A percentile compares a stretch with the other conserved stretches of the same genome.
These are phyloP conservation scores for Brettanomyces bruxellensis DNA, from an alignment of 805 yeast species.

Conservation along the genomic window DNA sequence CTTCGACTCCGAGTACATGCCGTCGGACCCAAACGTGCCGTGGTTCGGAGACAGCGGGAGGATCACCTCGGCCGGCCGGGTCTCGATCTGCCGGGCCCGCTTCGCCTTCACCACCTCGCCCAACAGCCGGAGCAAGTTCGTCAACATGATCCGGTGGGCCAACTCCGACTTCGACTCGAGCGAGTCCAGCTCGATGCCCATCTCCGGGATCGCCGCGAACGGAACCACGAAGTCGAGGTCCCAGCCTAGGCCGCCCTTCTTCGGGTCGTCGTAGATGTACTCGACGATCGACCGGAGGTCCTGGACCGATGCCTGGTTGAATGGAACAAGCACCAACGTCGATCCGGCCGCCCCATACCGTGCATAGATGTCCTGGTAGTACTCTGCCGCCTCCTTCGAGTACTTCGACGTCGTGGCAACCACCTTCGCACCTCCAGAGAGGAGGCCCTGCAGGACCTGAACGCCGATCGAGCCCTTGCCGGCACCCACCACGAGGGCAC, in stretches of 20 bases:
- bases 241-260: constrained; percentile 94
- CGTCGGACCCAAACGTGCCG: constrained; percentile 98
- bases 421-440: constrained; percentile 97
- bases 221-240: constrained; percentile 95
- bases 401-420: constrained; percentile 93
- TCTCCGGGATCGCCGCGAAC: constrained; percentile 98
- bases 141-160: constrained; percentile 98
- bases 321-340: constrained; percentile 91
- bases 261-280: constrained; percentile 74
- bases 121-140: constrained; percentile 84
- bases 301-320: constrained; percentile 94
- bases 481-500: constrained; percentile 93
- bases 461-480: constrained; percentile 99
- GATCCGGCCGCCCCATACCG: constrained; percentile 91
- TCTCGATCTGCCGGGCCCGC: constrained; percentile 64
- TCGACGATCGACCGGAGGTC: constrained; percentile 82
- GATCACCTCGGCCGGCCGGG: constrained; percentile 97
- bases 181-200: constrained; percentile 89
- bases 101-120: constrained; percentile 87
- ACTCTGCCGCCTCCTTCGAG: constrained; percentile 90
- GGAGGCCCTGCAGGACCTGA: constrained; percentile 86
- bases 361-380: constrained; percentile 88
- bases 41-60: constrained; percentile 98
- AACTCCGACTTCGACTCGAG: constrained; percentile 94
- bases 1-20: constrained; percentile 97